Conservation (phyloP, 345 rosid genomes). For the Anacardium occidentale region DNA sequence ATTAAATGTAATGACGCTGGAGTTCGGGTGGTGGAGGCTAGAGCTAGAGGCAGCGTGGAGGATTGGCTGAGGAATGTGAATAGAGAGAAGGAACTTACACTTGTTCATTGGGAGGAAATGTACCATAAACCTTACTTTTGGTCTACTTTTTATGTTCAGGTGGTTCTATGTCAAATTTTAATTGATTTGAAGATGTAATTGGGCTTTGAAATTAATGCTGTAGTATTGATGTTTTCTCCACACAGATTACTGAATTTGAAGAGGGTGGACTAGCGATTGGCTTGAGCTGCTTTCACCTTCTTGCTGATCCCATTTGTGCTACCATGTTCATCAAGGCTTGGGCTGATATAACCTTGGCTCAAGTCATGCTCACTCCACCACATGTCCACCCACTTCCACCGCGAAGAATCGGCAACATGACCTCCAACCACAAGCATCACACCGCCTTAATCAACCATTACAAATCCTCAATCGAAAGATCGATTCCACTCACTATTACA, state of each 20-base stretch:
- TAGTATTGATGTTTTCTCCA: too few species aligned
- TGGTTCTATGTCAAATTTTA: slow-evolving; percentile 2
- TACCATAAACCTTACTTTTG: slow-evolving; percentile 52
- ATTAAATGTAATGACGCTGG: slow-evolving; percentile 77
- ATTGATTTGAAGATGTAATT: too few species aligned
- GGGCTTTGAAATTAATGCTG: too few species aligned
- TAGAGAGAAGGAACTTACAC: slow-evolving; percentile 57
- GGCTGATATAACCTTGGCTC: slow-evolving; percentile 53
- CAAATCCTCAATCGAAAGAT: slow-evolving; percentile 26
- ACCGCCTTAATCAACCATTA: slow-evolving; percentile 41
- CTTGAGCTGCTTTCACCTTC: slow-evolving; percentile 65
- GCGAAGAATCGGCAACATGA: slow-evolving; percentile 18
- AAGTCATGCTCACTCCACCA: slow-evolving; percentile 45
- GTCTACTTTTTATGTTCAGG: slow-evolving; percentile 81
- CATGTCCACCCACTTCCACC: slow-evolving; percentile 45
- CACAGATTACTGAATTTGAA: slow-evolving; percentile 76
- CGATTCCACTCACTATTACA: slow-evolving; percentile 8
- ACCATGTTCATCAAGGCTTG: slow-evolving; percentile 65
- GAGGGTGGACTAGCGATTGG: slow-evolving; percentile 73
- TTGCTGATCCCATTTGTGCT: slow-evolving; percentile 59
- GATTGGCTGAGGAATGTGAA: slow-evolving; percentile 55
- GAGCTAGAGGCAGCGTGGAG: slow-evolving; percentile 48
- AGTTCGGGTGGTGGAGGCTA: slow-evolving; percentile 62
- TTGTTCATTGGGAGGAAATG: slow-evolving; percentile 76
- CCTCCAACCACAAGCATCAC: slow-evolving; percentile 20